Evolutionary conservation across 2,329 filamentous ascomycete species (phyloP).

Genomic region (Aspergillus ruber): DNA sequence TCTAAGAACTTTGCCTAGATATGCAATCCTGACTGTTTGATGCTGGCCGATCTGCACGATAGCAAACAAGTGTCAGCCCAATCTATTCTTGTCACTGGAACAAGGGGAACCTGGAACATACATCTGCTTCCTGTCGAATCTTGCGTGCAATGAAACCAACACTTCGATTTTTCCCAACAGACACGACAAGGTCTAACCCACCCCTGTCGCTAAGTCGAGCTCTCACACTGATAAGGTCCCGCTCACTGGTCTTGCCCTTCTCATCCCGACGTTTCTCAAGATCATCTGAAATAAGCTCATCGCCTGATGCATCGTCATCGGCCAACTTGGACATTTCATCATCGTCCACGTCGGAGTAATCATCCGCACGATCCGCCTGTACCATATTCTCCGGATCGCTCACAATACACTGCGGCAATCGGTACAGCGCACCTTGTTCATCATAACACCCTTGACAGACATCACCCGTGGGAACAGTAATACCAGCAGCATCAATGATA

Average conservation of each 20-base stretch:
- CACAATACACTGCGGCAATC: constrained; percentile 62
- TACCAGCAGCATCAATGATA: constrained; percentile 70
- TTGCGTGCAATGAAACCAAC: constrained; percentile 58
- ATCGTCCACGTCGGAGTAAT: constrained; percentile 14
- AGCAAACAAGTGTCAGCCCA: not conserved
- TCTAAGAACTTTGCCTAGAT: constrained; percentile 73
- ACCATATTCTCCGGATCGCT: constrained; percentile 58
- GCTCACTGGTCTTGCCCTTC: constrained; percentile 55
- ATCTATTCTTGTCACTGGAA: not conserved
- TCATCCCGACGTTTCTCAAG: constrained; percentile 45
- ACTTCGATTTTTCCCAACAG: constrained; percentile 54
- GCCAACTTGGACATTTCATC: constrained; percentile 23
- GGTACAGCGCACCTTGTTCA: constrained; percentile 62
- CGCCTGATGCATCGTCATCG: constrained; percentile 34
- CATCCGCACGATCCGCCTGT: constrained; percentile 15
- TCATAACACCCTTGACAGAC: constrained; percentile 68
- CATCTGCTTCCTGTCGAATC: constrained; percentile 58
- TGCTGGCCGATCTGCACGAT: constrained; percentile 49
- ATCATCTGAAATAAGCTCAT: constrained; percentile 32
- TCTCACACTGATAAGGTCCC: constrained; percentile 52
- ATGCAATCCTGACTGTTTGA: constrained; percentile 64
- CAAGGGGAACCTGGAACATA: constrained; percentile 37
- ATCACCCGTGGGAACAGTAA: constrained; percentile 68
- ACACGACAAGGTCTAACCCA: constrained; percentile 57
- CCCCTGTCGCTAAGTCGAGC: constrained; percentile 61